Base-by-base conservation (phyloP, 345 rosid genomes). In the Ceriops decandra region DNA sequence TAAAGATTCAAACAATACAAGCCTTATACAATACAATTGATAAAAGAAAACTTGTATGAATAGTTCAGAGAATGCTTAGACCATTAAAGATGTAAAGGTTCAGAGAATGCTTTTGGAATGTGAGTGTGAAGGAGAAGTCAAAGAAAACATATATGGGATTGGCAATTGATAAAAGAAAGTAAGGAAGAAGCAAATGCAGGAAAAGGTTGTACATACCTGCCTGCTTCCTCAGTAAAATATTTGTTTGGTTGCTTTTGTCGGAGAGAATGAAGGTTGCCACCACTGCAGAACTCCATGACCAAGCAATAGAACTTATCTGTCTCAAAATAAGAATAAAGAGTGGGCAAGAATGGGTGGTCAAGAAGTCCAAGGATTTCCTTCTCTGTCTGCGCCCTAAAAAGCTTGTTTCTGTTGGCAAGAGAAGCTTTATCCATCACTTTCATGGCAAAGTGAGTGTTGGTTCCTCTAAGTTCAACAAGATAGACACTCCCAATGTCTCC, bases 321-420 rank as follows among this genome's bases (percentile, higher is more conserved):
- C 63, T 78, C 81, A 51, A 78, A 78, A 74, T 78, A 76, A 26
- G 75, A 58, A 30, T 78, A 78, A 20, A 78, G 64, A 13, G 81
- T 78, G 22, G 81, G 81, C 52, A 78, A 57, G 60, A 78, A 78
- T 7, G 81, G 81, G 19, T 78, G 77, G 35, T 78, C 81, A 62
- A 78, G 75, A 28, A 69, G 70, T 7, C 76, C 75, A 64, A 78
- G 78, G 52, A 78, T 78, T 64, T 78, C 78, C 62, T 47, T 78
- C 58, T 78, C 81, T 6, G 81, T 78, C 33, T 78, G 81, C 1
- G 81, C 77, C 26, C 81, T 60, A 28, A 87, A 81, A 11, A 92
- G 73, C 83, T 92, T 92, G 85, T 92, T 92, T 68, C 98, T 83
- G 52, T 90, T 88, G 6, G 85, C 97, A 28, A 92, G 88, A 21